Percentiles rank a stretch among this genome's conserved stretches.
phyloP scores from a whole-genome alignment of 331 rosid species.

The Malus hybrid region DNA sequence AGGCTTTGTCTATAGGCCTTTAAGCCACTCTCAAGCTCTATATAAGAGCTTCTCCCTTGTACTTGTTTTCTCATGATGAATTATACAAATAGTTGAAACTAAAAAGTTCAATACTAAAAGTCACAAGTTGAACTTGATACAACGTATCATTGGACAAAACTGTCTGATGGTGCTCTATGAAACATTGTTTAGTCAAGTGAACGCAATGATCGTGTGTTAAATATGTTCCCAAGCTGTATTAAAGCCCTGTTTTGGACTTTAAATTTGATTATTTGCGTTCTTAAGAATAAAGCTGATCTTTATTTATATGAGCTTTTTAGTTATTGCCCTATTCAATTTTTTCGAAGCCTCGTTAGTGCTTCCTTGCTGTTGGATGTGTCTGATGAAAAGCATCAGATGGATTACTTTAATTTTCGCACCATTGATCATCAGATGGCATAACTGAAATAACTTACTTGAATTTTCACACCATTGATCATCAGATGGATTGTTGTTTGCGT shows the following conservation, averaged over 20 bases:
- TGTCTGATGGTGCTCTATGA: conserved; percentile 92
- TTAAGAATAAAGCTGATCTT: neutral
- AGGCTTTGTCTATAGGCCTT: too few species aligned
- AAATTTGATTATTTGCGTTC: neutral
- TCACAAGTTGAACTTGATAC: conserved; percentile 93
- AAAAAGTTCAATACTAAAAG: conserved; percentile 10
- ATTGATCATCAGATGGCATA: neutral
- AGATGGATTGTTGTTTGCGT: neutral
- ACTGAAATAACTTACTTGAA: neutral
- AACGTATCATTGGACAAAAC: conserved; percentile 75
- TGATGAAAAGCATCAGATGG: too few species aligned
- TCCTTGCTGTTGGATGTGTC: conserved; percentile 73
- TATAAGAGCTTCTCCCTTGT: too few species aligned
- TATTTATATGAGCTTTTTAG: neutral
- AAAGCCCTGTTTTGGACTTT: neutral
- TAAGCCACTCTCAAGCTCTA: too few species aligned
- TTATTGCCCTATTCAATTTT: neutral
- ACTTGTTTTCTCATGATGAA: too few species aligned
- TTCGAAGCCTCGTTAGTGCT: conserved; percentile 6
- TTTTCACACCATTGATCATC: neutral
- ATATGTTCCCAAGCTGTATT: neutral
- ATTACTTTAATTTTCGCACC: too few species aligned
- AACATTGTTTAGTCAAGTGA: conserved; percentile 77
- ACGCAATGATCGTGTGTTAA: neutral
- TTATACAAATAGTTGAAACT: too few species aligned